Conservation (phyloP, 2,329 filamentous ascomycete species). For the Bipolaris oryzae region DNA sequence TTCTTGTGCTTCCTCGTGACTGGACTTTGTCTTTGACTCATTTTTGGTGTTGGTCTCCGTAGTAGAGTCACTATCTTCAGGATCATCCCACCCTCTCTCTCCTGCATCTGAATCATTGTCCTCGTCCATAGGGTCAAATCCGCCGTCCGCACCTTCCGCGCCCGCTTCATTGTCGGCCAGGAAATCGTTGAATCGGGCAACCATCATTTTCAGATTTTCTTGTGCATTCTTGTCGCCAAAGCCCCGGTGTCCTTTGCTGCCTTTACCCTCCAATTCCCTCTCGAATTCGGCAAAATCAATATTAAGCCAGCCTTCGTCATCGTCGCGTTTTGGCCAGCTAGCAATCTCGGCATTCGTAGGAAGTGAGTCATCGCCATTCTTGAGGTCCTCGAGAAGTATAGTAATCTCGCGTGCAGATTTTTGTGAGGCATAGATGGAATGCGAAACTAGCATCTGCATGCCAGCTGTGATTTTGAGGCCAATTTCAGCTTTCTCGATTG, state of each 20-base stretch:
- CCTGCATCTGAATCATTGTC: conserved; percentile 61
- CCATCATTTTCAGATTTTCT: conserved; percentile 84
- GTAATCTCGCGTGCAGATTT: conserved; percentile 75
- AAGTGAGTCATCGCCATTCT: conserved; percentile 71
- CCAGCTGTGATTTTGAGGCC: conserved; percentile 92
- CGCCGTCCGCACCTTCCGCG: conserved; percentile 74
- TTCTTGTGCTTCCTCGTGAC: conserved; percentile 15
- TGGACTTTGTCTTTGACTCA: conserved; percentile 67
- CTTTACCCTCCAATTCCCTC: conserved; percentile 68
- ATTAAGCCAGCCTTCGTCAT: conserved; percentile 89
- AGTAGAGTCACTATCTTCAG: conserved; percentile 50
- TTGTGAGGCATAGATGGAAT: conserved; percentile 71
- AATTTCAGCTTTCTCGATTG: conserved; percentile 60
- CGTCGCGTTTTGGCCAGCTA: conserved; percentile 72
- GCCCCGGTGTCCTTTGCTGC: conserved; percentile 31
- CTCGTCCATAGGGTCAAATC: conserved; percentile 68
- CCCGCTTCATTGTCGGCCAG: conserved; percentile 84
- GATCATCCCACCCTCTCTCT: conserved; percentile 53
- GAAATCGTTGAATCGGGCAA: conserved; percentile 91
- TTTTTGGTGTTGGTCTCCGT: conserved; percentile 47
- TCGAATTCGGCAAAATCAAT: conserved; percentile 92
- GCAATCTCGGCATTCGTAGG: conserved; percentile 76
- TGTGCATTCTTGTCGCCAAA: conserved; percentile 72
- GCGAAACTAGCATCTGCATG: conserved; percentile 82
- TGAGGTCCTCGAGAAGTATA: conserved; percentile 75